Base-by-base conservation (phyloP, 495 filamentous ascomycete genomes). In the Lasiosphaeria ovina region DNA sequence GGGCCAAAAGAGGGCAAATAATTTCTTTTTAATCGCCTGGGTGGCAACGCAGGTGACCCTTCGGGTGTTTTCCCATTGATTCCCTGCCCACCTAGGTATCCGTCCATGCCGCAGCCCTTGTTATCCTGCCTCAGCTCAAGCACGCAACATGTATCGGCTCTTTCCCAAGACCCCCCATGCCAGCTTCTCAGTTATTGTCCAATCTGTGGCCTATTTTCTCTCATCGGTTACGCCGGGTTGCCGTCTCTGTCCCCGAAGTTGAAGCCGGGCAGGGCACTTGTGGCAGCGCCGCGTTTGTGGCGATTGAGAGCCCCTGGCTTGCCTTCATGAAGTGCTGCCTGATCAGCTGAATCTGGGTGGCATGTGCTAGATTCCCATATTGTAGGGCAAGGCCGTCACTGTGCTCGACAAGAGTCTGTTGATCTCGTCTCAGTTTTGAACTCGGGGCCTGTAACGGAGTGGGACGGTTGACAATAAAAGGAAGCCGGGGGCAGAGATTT, bases 361-460 rank as follows among this genome's bases (percentile, higher is more conserved):
- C 53, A 8, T 83, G 81, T 11, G 54, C 64, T n/a, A 78, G 78
- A 62, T 78, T 78, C 24, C 73, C 76, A 58, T 80, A 83, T 45
- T 81, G 78, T 53, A 81, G 62, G 24, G 78, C 70, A 42, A 78
- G 73, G 24, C 81, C 77, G 62, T 83, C 77, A 52, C 55, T 61
- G 36, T 77, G 73, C 17, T 76, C 63, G 12, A 78, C 72, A 48
- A 72, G 77, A 5, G 57, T 72, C 76, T 77, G 24, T 24, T 24
- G 45, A 51, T 45, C 6, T 8, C 17, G 42, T 16, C 4, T 47
- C 12, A 47, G 16, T n/a, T 47, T 47, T 24, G 24, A 24, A 24
- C 24, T 24, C 24, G 47, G 47, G 47, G 47, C 10, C 47, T 49
- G n/a, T n/a, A 44, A 4, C 14, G 10, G 16, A 44, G 53, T 4